Percentiles rank a stretch among this genome's conserved stretches.
Conservation (phyloP, 805 yeast genomes). For the Babjeviella inositovora region DNA sequence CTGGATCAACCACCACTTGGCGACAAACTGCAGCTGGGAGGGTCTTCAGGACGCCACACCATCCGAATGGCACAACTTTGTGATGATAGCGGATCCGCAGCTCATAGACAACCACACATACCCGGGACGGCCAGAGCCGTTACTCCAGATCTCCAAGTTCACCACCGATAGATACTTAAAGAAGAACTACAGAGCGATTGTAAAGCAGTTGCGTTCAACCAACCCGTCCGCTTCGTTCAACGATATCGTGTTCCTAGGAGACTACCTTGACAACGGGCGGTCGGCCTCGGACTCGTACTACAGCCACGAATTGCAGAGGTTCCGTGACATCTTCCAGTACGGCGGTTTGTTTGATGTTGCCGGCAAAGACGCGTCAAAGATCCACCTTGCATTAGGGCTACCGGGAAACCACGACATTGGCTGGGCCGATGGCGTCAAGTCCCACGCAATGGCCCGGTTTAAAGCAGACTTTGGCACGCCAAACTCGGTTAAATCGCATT, state of each 20-base stretch:
- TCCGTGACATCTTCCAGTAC: conserved; percentile 41
- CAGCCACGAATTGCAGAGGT: conserved; percentile 50
- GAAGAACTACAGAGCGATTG: conserved; percentile 52
- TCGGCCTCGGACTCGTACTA: conserved; percentile 63
- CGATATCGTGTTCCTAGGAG: conserved; percentile 90
- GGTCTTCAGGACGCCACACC: too few relatives aligned
- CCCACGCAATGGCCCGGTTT: conserved; percentile 45
- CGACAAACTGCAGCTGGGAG: too few relatives aligned
- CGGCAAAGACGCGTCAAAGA: conserved; percentile 20
- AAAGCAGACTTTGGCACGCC: conserved; percentile 60
- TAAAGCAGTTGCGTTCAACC: conserved; percentile 48
- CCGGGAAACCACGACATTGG: conserved; percentile 99
- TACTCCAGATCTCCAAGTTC: conserved; percentile 37
- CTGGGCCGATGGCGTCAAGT: conserved; percentile 58
- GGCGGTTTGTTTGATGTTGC: conserved; percentile 15
- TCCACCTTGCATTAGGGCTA: conserved; percentile 3
- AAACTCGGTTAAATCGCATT: conserved; percentile 45
- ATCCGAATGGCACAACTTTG: too few relatives aligned
- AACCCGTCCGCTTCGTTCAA: conserved; percentile 76
- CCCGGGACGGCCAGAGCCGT: conserved; percentile 41
- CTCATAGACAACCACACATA: conserved; percentile 80
- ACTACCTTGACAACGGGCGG: conserved; percentile 46
- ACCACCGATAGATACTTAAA: conserved; percentile 69
- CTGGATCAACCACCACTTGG: too few relatives aligned
- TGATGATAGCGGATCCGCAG: conserved; percentile 94